These are phyloP conservation scores for Tetradesmus lagerheimii DNA, from an alignment of 139 green algal species.

Conservation along the genomic window DNA sequence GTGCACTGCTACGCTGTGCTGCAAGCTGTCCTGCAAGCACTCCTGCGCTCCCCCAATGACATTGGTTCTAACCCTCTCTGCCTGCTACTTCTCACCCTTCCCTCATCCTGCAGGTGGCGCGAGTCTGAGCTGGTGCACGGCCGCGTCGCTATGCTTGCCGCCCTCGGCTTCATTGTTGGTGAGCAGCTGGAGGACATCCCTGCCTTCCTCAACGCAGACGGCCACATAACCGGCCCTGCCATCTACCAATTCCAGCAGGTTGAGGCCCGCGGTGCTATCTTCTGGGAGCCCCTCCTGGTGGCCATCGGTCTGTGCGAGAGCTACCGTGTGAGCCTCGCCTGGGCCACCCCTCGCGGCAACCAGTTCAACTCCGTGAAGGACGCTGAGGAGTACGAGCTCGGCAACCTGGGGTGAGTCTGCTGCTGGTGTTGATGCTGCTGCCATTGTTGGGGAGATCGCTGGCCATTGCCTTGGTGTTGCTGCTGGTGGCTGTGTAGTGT, in stretches of 20 bases:
- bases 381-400: conserved; percentile 74
- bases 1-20: no score
- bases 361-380: conserved; percentile 60
- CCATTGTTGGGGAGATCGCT: neutral
- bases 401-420: conserved; percentile 63
- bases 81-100: neutral
- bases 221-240: conserved; percentile 70
- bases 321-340: conserved; percentile 75
- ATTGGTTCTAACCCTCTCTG: neutral
- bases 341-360: conserved; percentile 68
- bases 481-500: neutral
- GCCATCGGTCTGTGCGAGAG: conserved; percentile 78
- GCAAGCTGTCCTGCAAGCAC: no score
- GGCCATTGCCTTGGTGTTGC: neutral
- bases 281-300: conserved; percentile 80
- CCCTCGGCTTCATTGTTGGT: conserved; percentile 78
- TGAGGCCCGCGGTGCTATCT: conserved; percentile 61
- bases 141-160: conserved; percentile 81
- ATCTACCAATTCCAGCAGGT: conserved; percentile 90
- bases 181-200: conserved; percentile 76
- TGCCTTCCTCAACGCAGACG: conserved; percentile 71
- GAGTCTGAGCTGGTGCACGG: conserved; percentile 85
- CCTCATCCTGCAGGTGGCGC: conserved; percentile 56
- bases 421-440: neutral
- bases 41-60: no score